A percentile compares a stretch with the other conserved stretches of the same genome.
Evolutionary conservation across 2,329 filamentous ascomycete genomes (phyloP).

Genomic region (Lecanicillium sp.): DNA sequence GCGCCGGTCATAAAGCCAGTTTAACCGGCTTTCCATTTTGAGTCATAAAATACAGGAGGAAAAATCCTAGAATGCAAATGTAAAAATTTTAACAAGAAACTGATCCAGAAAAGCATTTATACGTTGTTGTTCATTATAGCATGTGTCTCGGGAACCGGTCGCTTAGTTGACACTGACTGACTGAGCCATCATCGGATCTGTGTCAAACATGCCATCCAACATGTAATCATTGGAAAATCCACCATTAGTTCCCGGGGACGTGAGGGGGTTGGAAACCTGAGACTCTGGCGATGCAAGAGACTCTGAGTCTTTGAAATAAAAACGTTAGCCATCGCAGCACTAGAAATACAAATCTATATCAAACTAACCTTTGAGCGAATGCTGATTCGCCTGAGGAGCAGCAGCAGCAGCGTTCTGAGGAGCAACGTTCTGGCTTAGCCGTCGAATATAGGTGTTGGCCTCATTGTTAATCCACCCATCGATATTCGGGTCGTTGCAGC

Average conservation of each 20-base stretch:
- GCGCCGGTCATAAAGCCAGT: too few relatives aligned
- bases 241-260: conserved; percentile 6
- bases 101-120: too few relatives aligned
- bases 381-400: too few relatives aligned
- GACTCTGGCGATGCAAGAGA: conserved; percentile 6
- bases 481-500: conserved; percentile 45
- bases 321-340: background rate
- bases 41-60: too few relatives aligned
- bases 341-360: too few relatives aligned
- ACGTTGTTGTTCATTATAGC: too few relatives aligned
- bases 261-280: conserved; percentile 10
- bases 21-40: too few relatives aligned
- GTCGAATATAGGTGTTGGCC: conserved; percentile 38
- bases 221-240: conserved; percentile 28
- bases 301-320: background rate
- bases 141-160: too few relatives aligned
- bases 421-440: conserved; percentile 2
- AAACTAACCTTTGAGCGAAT: too few relatives aligned
- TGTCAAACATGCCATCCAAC: conserved; percentile 24
- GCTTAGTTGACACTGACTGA: background rate
- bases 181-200: background rate
- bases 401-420: too few relatives aligned
- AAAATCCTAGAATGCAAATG: too few relatives aligned
- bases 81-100: too few relatives aligned
- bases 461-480: conserved; percentile 45